Base-by-base conservation (phyloP, 1,139 yeast species). In the Kurtzmaniella quercitrusa region DNA sequence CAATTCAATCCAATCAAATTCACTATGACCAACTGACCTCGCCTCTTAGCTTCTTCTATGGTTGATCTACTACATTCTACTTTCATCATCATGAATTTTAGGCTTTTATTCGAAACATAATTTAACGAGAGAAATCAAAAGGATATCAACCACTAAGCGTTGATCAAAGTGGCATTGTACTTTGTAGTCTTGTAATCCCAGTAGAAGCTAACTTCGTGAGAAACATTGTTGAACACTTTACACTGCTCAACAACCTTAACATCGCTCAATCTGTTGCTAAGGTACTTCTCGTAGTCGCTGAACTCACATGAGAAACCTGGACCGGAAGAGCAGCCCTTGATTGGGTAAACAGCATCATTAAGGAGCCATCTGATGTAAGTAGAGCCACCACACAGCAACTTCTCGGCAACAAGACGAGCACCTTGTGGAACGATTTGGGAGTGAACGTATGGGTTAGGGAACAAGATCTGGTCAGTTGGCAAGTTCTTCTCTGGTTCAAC, bases 241-340 rank as follows among this genome's bases (percentile, higher is more conserved):
- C 66, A 63, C 41, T 53, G 58, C 21, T 51, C 44, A 24, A 45
- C 47, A 44, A 46, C 56, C 46, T 54, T 48, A 37, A 47, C 48
- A 17, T 53, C 53, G n/a, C 47, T 49, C 42, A 61, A 48, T 49
- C 62, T 55, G 17, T 47, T 40, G 19, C 49, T 43, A 29, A 63
- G 46, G 46, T 58, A 60, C 6, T 49, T 37, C 45, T 56, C 56
- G 46, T 49, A 62, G 37, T 60, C 58, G 8, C 47, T 42, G 38
- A 65, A 49, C 44, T 55, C 49, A 45, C 70, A 65, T 2, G 68
- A 59, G 48, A 64, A 66, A 4, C 70, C 69, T 2, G 70, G 70
- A 1, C 70, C 70, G 37, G 51, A 45, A 34, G 60, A 52, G 45
- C 66, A 62, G 21, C 41, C 42, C 43, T 55, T 54, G 41, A 62